These are phyloP conservation scores for Meira nashicola DNA, from an alignment of 1,284 basidiomycete species.

Conservation along the genomic window DNA sequence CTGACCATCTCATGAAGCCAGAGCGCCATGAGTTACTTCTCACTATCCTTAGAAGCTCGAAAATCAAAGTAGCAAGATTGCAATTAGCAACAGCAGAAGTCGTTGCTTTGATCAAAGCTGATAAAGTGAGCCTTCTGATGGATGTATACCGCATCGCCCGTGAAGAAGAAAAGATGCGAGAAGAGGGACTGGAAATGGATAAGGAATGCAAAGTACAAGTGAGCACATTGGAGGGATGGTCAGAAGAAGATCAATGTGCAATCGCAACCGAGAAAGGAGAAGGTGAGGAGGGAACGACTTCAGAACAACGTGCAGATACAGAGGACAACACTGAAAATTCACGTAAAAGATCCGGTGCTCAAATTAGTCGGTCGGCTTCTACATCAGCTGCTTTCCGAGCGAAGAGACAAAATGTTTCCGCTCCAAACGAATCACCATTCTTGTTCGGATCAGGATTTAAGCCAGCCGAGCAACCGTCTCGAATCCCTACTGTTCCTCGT, in stretches of 20 bases:
- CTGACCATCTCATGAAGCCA: slow-evolving; percentile 57
- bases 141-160: slow-evolving; percentile 59
- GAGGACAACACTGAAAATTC: background rate
- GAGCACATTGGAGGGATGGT: slow-evolving; percentile 41
- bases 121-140: slow-evolving; percentile 55
- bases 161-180: slow-evolving; percentile 44
- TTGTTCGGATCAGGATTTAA: background rate
- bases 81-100: slow-evolving; percentile 58
- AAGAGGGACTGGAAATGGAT: slow-evolving; percentile 20
- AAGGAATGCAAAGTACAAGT: slow-evolving; percentile 38
- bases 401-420: background rate
- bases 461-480: background rate
- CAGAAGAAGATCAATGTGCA: slow-evolving; percentile 5
- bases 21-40: slow-evolving; percentile 57
- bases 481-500: background rate
- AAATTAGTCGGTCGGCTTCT: slow-evolving; percentile 7
- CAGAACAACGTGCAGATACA: background rate
- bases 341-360: background rate
- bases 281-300: background rate
- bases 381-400: background rate
- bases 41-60: slow-evolving; percentile 55
- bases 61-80: slow-evolving; percentile 54
- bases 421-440: background rate
- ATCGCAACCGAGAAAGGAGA: slow-evolving; percentile 5
- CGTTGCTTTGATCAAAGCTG: slow-evolving; percentile 55